A percentile compares a stretch with the other conserved stretches of the same genome.
Evolutionary conservation across 352 stramenopile genomes (phyloP).

Genomic region (Thalassiosira allenii): DNA sequence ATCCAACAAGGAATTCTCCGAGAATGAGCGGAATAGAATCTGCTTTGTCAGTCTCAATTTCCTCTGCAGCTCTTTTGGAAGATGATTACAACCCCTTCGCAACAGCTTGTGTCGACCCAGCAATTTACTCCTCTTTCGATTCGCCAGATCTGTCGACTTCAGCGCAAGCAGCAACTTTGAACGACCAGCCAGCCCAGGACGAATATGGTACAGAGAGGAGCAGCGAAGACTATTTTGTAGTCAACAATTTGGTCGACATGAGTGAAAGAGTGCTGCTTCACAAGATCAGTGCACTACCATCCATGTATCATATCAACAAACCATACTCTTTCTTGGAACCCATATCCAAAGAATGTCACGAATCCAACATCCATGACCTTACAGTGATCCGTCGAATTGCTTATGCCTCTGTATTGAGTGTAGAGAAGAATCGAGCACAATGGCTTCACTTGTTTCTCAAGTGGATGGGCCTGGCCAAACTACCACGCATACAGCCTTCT

Average conservation of each 20-base stretch:
- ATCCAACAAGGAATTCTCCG: no score
- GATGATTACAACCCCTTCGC: neutral
- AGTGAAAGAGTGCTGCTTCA: neutral
- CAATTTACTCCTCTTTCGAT: no score
- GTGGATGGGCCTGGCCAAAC: constrained; percentile 65
- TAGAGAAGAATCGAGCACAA: neutral
- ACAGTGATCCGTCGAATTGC: neutral
- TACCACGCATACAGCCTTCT: constrained; percentile 61
- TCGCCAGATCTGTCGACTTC: no score
- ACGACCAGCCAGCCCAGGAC: no score
- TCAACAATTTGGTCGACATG: neutral
- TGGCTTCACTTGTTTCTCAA: no score
- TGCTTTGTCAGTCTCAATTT: neutral
- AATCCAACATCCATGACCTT: neutral
- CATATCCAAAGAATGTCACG: neutral
- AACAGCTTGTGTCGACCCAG: no score
- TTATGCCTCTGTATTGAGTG: neutral
- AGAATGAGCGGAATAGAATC: no score
- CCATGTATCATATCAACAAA: neutral
- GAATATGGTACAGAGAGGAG: neutral
- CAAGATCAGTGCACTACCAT: neutral
- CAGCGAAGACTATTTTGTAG: neutral
- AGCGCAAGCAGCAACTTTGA: no score
- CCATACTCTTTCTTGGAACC: neutral
- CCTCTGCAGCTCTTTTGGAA: neutral